Base-by-base conservation (phyloP, 2,329 filamentous ascomycete species). In the Colletotrichum liriopes region DNA sequence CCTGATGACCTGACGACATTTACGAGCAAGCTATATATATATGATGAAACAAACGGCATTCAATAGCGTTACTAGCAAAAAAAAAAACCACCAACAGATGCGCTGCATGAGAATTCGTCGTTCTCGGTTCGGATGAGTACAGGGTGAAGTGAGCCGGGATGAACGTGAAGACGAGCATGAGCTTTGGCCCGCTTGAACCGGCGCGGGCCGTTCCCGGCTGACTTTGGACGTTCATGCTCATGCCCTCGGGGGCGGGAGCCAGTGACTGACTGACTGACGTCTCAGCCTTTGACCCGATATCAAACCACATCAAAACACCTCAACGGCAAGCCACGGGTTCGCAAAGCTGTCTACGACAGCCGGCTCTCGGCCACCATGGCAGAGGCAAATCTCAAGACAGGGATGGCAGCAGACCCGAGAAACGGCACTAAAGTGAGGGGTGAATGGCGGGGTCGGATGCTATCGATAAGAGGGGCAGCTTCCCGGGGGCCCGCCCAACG, bases 1-100 rank as follows among this genome's bases (percentile, higher is more conserved):
- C 71, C 71, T 71, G 63, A 73, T 62, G 71, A 73, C 67, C 67
- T 73, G 47, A 73, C 61, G 71, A 73, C 67, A 58, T 41, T 67
- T 59, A 73, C 49, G 61, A 73, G 56, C 56, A 43, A 59, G n/a
- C 56, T 16, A 59, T 43, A 29, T 56, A 45, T 26, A 26, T 26
- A 26, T 35, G n/a, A 55, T 2, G 6, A 52, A 52, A 41, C 23
- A 18, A 63, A n/a, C 59, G 4, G 51, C 20, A 39, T 51, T 37
- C 1, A 16, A 52, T 29, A 41, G 8, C 47, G 5, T 26, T 52
- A 52, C 26, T 32, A 9, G 43, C 29, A 39, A 47, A 55, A 32
- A 45, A 35, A 26, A 26, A 26, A 26, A 26, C n/a, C n/a, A n/a
- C n/a, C 23, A 47, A 55, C 26, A 18, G n/a, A 55, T 41, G 26